A percentile compares a stretch with the other conserved stretches of the same genome.
Evolutionary conservation across 2,329 filamentous ascomycete species (phyloP).

Genomic region (Monosporascus ibericus): DNA sequence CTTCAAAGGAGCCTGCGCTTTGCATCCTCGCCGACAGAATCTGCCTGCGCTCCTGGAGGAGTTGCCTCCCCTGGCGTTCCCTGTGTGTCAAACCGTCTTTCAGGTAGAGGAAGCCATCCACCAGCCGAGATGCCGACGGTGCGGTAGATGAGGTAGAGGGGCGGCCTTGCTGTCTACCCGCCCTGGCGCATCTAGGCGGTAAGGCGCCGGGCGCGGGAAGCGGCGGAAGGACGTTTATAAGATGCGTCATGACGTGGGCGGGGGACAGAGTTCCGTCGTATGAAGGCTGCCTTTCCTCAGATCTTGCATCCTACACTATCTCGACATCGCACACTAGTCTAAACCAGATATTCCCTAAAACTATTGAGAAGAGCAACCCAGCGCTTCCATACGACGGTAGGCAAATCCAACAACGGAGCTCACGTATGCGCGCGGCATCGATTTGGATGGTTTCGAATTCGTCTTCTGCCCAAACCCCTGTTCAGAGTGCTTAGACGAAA

Average conservation of each 20-base stretch:
- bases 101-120: constrained; percentile 38
- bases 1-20: constrained; percentile 58
- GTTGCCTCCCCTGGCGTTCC: constrained; percentile 40
- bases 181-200: constrained; percentile 2
- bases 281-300: background rate
- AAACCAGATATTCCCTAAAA: no score
- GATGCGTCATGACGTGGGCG: constrained; percentile 18
- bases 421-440: no score
- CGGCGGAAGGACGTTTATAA: constrained; percentile 15
- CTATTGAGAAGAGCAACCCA: no score
- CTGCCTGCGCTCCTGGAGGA: constrained; percentile 53
- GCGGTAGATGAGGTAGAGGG: background rate
- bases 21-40: constrained; percentile 59
- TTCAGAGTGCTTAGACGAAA: no score
- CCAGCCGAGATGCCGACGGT: constrained; percentile 30
- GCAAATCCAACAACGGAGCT: no score
- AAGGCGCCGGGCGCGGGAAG: constrained; percentile 9
- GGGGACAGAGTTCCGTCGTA: constrained; percentile 1
- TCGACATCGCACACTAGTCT: background rate
- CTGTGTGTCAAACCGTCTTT: constrained; percentile 47
- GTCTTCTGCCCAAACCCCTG: no score
- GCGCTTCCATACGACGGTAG: no score
- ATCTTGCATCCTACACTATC: constrained; percentile 8
- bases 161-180: constrained; percentile 3
- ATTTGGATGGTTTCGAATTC: no score